Evolutionary conservation across 2,329 filamentous ascomycete genomes (phyloP).

Genomic region (Ceratocystis smalleyi): DNA sequence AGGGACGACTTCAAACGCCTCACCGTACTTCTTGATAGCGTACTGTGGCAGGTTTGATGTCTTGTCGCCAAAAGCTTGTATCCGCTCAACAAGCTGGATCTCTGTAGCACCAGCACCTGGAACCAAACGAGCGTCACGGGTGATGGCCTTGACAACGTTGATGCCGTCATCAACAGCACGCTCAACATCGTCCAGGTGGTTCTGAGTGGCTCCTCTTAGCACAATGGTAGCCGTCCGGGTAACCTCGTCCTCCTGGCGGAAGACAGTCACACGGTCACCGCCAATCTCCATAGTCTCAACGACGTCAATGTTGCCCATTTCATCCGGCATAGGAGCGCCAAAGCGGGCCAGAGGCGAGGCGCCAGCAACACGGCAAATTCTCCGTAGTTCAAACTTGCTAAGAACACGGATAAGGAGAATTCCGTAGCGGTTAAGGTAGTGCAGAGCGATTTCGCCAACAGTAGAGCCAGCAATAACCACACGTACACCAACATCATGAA

Average conservation of each 20-base stretch:
- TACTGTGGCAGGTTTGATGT: conserved; percentile 88
- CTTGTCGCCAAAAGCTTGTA: conserved; percentile 80
- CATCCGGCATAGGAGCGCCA: conserved; percentile 97
- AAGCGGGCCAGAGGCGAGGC: conserved; percentile 91
- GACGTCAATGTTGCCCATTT: conserved; percentile 89
- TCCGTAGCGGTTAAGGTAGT: conserved; percentile 94
- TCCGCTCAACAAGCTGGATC: conserved; percentile 80
- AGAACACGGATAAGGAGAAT: conserved; percentile 94
- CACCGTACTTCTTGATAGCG: conserved; percentile 91
- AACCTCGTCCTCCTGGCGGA: conserved; percentile 85
- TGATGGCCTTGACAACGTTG: conserved; percentile 97
- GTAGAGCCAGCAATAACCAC: conserved; percentile 85
- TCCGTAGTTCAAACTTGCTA: conserved; percentile 92
- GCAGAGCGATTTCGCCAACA: conserved; percentile 88
- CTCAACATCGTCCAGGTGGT: conserved; percentile 94
- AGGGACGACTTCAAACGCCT: conserved; percentile 94
- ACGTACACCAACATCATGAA: conserved; percentile 82
- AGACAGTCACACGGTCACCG: conserved; percentile 93
- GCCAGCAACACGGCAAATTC: conserved; percentile 88
- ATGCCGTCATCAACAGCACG: conserved; percentile 95
- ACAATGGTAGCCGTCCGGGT: conserved; percentile 91
- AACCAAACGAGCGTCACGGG: conserved; percentile 77
- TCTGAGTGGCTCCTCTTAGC: conserved; percentile 88
- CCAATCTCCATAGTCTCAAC: conserved; percentile 97
- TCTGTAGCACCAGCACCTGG: conserved; percentile 91